phyloP scores from a whole-genome alignment of 768 basidiomycete species.

The Dioszegia hungarica region DNA sequence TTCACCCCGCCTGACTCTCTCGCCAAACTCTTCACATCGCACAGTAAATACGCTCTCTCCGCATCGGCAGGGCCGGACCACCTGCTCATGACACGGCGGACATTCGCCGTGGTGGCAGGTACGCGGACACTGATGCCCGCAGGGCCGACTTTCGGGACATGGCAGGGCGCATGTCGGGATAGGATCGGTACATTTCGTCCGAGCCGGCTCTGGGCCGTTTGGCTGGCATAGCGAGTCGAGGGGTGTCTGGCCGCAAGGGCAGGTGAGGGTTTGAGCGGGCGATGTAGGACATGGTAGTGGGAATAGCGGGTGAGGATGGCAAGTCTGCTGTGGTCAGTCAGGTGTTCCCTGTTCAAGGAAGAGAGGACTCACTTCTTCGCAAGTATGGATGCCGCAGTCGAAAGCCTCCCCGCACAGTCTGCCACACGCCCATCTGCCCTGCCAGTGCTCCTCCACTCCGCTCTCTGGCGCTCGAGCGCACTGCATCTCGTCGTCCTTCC shows the following conservation, averaged over 20 bases:
- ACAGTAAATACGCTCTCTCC: slow-evolving; percentile 62
- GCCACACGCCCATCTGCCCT: slow-evolving; percentile 63
- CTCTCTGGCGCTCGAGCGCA: slow-evolving; percentile 51
- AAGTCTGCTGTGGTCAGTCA: too few relatives aligned
- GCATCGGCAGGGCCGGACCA: slow-evolving; percentile 80
- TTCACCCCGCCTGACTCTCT: slow-evolving; percentile 45
- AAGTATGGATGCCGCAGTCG: slow-evolving; percentile 72
- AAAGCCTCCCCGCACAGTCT: slow-evolving; percentile 62
- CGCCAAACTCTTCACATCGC: slow-evolving; percentile 55
- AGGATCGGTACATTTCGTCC: slow-evolving; percentile 61
- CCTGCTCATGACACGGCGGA: slow-evolving; percentile 66
- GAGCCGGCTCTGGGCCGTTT: slow-evolving; percentile 6
- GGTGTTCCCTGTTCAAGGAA: not conserved
- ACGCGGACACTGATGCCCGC: slow-evolving; percentile 67
- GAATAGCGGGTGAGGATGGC: slow-evolving; percentile 66
- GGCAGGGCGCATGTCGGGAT: slow-evolving; percentile 71
- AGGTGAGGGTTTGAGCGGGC: slow-evolving; percentile 55
- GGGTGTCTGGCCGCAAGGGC: slow-evolving; percentile 69
- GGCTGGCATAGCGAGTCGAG: slow-evolving; percentile 51
- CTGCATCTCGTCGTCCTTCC: slow-evolving; percentile 22
- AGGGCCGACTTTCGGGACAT: slow-evolving; percentile 62
- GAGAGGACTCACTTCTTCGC: slow-evolving; percentile 53
- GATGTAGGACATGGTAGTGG: slow-evolving; percentile 68
- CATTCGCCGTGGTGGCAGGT: slow-evolving; percentile 75
- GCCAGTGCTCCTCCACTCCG: slow-evolving; percentile 57